Conservation (phyloP, 192 early-diverging fungal genomes). For the Pilaira anomala region DNA sequence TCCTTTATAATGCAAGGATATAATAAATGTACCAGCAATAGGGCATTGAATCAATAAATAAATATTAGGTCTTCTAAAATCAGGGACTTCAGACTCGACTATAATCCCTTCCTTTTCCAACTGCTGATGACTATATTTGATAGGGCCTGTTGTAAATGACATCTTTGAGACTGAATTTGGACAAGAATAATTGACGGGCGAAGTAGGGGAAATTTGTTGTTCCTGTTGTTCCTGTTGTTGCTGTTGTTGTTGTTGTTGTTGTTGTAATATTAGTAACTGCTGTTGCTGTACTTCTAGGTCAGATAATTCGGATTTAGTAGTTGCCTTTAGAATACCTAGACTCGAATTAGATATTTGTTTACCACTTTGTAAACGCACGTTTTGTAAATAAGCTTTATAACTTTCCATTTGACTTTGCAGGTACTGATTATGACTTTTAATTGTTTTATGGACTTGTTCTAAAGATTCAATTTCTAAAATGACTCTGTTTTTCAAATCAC, state of each 20-base stretch:
- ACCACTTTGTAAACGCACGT: conserved; percentile 81
- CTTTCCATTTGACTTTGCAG: conserved; percentile 82
- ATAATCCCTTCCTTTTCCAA: conserved; percentile 88
- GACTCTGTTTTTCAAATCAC: conserved; percentile 83
- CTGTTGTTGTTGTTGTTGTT: conserved; percentile 36
- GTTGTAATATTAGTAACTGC: conserved; percentile 47
- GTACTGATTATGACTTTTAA: conserved; percentile 93
- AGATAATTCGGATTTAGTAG: conserved; percentile 34
- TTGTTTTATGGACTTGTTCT: conserved; percentile 86
- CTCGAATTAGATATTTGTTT: conserved; percentile 22
- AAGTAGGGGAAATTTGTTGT: too few relatives aligned
- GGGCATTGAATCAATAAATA: conserved; percentile 86
- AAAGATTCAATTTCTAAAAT: conserved; percentile 75
- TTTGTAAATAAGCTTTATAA: conserved; percentile 92
- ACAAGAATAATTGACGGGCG: too few relatives aligned
- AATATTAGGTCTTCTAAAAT: conserved; percentile 74
- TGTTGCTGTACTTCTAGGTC: conserved; percentile 48
- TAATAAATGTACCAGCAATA: conserved; percentile 85
- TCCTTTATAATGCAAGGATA: conserved; percentile 83
- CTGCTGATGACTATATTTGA: conserved; percentile 77
- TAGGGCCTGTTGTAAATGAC: conserved; percentile 55
- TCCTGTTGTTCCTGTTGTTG: too few relatives aligned
- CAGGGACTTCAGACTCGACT: conserved; percentile 85
- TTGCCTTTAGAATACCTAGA: conserved; percentile 59
- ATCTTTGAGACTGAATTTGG: neutral